Evolutionary conservation across 352 stramenopile species (phyloP).

Genomic region (Globisporangium apiculatum): DNA sequence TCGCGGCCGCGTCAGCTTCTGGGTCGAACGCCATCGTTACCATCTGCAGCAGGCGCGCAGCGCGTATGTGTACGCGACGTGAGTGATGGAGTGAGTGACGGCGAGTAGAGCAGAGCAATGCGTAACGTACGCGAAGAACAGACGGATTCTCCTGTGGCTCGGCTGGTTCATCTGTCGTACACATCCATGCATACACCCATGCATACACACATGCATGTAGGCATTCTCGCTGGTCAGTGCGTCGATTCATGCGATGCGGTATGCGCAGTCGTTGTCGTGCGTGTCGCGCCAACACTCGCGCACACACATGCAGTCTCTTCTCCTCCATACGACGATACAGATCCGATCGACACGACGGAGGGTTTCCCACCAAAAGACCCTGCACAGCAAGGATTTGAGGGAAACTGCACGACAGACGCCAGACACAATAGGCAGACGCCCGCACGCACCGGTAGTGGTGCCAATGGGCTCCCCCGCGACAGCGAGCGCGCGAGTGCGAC

Average conservation of each 20-base stretch:
- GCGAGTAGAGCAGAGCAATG: slow-evolving; percentile 1
- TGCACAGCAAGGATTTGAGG: no score
- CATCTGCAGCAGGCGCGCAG: slow-evolving; percentile 24
- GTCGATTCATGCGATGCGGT: no score
- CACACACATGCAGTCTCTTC: no score
- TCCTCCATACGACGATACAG: no score
- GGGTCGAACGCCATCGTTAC: slow-evolving; percentile 43
- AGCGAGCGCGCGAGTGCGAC: slow-evolving; percentile 12
- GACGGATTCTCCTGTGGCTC: slow-evolving; percentile 12
- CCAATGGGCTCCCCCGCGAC: slow-evolving; percentile 8
- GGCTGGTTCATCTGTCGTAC: slow-evolving; percentile 18
- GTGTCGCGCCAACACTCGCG: no score
- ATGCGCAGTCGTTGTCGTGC: no score
- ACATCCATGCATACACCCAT: slow-evolving; percentile 1
- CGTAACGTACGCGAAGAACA: slow-evolving; percentile 14
- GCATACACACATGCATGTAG: not conserved
- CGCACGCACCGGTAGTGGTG: slow-evolving; percentile 8
- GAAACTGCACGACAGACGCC: no score
- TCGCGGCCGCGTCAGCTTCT: slow-evolving; percentile 13
- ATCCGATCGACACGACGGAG: no score
- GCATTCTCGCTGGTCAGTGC: not conserved
- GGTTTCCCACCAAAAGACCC: no score
- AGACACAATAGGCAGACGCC: not conserved
- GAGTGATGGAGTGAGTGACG: not conserved
- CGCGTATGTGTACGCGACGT: not conserved